Conservation (phyloP, 176 grass and related monocot genomes). For the Oryza meyeriana region DNA sequence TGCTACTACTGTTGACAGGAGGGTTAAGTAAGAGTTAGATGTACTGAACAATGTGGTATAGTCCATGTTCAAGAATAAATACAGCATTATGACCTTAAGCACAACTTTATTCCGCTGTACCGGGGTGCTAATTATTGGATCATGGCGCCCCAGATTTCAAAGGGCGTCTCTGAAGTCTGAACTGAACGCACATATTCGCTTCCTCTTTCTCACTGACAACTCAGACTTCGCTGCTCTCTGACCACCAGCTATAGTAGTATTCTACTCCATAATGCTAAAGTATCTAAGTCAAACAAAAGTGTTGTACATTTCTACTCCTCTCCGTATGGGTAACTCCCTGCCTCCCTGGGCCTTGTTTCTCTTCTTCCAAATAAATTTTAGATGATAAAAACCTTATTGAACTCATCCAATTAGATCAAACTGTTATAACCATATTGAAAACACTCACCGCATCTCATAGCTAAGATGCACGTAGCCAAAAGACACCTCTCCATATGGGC, state of each 20-base stretch:
- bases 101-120: slow-evolving; percentile 39
- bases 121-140: slow-evolving; percentile 25
- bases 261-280: not conserved
- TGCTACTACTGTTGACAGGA: not conserved
- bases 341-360: too few relatives aligned
- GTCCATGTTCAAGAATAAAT: slow-evolving; percentile 10
- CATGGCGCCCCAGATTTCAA: slow-evolving; percentile 22
- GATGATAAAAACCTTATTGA: too few relatives aligned
- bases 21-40: not conserved
- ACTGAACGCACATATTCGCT: slow-evolving; percentile 13
- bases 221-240: slow-evolving; percentile 3
- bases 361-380: too few relatives aligned
- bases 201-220: slow-evolving; percentile 7
- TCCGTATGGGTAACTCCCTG: not conserved
- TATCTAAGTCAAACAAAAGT: slow-evolving; percentile 23
- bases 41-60: not conserved
- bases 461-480: too few relatives aligned
- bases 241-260: slow-evolving; percentile 3
- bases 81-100: not conserved
- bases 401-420: too few relatives aligned
- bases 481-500: not conserved
- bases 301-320: not conserved
- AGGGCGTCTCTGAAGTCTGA: not conserved
- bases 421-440: too few relatives aligned
- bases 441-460: too few relatives aligned